Conservation (phyloP, 768 basidiomycete genomes). For the Rhodotorula kratochvilovae region DNA sequence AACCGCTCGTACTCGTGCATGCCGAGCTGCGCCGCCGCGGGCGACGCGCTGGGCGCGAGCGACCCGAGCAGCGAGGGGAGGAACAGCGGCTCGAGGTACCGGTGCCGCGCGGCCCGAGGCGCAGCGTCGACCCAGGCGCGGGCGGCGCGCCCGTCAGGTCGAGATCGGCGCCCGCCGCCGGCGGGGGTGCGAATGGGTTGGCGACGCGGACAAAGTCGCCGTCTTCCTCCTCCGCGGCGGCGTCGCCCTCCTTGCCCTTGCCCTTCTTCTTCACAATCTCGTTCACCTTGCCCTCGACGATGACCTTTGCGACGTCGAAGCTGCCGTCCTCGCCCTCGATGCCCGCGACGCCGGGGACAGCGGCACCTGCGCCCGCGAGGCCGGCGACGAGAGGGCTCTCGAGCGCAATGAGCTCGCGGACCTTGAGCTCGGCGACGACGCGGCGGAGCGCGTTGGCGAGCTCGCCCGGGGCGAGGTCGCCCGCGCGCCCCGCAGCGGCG, state of each 20-base stretch:
- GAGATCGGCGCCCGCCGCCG: background rate
- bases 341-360: constrained; percentile 40
- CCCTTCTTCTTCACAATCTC: constrained; percentile 62
- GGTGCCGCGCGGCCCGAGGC: constrained; percentile 78
- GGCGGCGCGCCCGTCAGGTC: constrained; percentile 45
- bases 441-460: constrained; percentile 57
- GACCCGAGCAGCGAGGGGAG: constrained; percentile 17
- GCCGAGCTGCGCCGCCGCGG: constrained; percentile 6
- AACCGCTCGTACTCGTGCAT: constrained; percentile 17
- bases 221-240: constrained; percentile 54
- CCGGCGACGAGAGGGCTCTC: constrained; percentile 49
- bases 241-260: constrained; percentile 25
- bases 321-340: constrained; percentile 66
- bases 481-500: constrained; percentile 57
- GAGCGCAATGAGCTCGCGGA: constrained; percentile 32
- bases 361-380: constrained; percentile 32
- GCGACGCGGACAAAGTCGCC: constrained; percentile 76
- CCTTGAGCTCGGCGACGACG: constrained; percentile 40
- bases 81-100: constrained; percentile 85
- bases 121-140: constrained; percentile 57
- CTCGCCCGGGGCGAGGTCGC: constrained; percentile 61
- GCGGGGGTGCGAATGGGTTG: constrained; percentile 57
- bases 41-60: constrained; percentile 1
- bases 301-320: constrained; percentile 81
- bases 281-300: constrained; percentile 85